Percentiles rank a stretch among this genome's conserved stretches.
Conservation (phyloP, 306 rosid genomes). For the Abrus precatorius region DNA sequence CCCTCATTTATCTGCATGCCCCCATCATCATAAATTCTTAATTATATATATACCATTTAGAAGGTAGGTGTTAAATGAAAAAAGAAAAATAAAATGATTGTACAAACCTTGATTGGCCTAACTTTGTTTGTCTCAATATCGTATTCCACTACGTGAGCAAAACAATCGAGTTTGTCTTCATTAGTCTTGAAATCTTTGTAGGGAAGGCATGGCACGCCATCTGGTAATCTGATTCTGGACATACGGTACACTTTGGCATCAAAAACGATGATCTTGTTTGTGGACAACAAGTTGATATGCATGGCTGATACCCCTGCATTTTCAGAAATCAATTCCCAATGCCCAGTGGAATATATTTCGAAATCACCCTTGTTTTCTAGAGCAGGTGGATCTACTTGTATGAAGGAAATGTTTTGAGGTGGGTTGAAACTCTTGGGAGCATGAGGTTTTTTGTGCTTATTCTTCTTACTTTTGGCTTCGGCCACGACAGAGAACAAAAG, state of each 20-base stretch:
- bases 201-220: conserved; percentile 57
- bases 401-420: neutral
- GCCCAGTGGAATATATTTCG: conserved; percentile 45
- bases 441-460: neutral
- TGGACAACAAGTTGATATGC: conserved; percentile 77
- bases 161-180: conserved; percentile 54
- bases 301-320: conserved; percentile 76
- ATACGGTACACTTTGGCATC: conserved; percentile 63
- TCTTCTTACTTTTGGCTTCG: conserved; percentile 23
- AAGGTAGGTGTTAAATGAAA: too few relatives aligned
- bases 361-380: conserved; percentile 22
- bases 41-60: too few relatives aligned
- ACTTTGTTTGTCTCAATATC: conserved; percentile 60
- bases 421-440: neutral
- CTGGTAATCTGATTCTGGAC: conserved; percentile 64
- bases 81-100: too few relatives aligned
- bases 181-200: conserved; percentile 28
- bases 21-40: too few relatives aligned
- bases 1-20: conserved; percentile 36
- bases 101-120: conserved; percentile 74
- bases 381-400: neutral
- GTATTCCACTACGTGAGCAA: conserved; percentile 73
- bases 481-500: conserved; percentile 46
- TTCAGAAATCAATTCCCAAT: conserved; percentile 53
- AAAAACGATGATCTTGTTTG: conserved; percentile 64